Conservation (phyloP, 108 stramenopile genomes). For the Fistulifera solaris region DNA sequence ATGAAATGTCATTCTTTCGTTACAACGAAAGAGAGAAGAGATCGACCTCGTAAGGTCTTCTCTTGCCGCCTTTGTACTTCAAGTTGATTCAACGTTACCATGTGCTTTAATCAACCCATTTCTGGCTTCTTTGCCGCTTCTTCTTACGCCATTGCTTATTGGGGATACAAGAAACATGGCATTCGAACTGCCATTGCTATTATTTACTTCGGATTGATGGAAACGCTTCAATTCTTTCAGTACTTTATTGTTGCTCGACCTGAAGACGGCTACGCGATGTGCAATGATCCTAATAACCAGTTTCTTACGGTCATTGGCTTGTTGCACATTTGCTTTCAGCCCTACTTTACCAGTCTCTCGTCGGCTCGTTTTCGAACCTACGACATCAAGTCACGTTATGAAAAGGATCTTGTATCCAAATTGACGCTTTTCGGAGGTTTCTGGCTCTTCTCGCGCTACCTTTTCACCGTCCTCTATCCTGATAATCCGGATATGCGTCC, state of each 20-base stretch:
- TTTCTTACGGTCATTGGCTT: not conserved
- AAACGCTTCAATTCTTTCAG: constrained; percentile 1
- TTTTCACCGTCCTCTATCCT: not conserved
- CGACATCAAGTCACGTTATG: not conserved
- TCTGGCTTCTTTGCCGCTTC: too few relatives aligned
- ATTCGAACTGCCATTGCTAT: not conserved
- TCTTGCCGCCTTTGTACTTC: too few relatives aligned
- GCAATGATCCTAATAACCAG: not conserved
- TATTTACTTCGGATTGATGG: not conserved
- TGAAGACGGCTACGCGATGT: not conserved
- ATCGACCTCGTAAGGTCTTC: too few relatives aligned
- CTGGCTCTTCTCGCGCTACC: not conserved
- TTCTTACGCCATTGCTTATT: too few relatives aligned
- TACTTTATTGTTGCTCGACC: not conserved
- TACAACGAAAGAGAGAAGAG: too few relatives aligned
- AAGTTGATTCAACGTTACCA: too few relatives aligned
- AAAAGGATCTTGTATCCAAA: not conserved
- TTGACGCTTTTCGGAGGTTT: not conserved
- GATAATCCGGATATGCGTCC: not conserved
- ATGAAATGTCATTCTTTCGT: too few relatives aligned
- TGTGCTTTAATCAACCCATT: too few relatives aligned
- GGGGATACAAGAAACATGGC: too few relatives aligned
- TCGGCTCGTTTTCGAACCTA: not conserved
- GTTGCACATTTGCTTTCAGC: not conserved
- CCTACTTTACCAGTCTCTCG: not conserved